These are phyloP conservation scores for Prunus armeniaca DNA, from an alignment of 306 rosid genomes.

Conservation along the genomic window DNA sequence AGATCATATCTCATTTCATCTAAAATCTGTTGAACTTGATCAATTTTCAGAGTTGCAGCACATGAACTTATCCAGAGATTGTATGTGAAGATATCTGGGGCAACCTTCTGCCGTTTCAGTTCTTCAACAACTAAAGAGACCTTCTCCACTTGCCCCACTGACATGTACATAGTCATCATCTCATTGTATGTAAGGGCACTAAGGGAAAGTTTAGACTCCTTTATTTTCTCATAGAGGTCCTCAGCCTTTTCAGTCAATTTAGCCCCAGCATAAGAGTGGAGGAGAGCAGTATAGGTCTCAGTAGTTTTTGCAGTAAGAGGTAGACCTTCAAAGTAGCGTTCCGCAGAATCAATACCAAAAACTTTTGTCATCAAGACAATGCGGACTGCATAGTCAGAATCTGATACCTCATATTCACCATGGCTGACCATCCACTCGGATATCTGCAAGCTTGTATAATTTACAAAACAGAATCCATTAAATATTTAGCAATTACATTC, in stretches of 20 bases:
- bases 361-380: slow-evolving; percentile 87
- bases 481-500: not conserved
- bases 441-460: slow-evolving; percentile 55
- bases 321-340: slow-evolving; percentile 83
- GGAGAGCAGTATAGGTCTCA: slow-evolving; percentile 85
- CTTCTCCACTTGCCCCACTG: slow-evolving; percentile 83
- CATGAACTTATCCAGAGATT: slow-evolving; percentile 89
- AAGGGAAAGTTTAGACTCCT: slow-evolving; percentile 48
- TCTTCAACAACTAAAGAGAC: slow-evolving; percentile 67
- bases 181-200: slow-evolving; percentile 77
- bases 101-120: slow-evolving; percentile 51
- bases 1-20: slow-evolving; percentile 61
- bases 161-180: slow-evolving; percentile 92
- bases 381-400: slow-evolving; percentile 75
- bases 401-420: slow-evolving; percentile 55
- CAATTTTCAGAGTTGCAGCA: slow-evolving; percentile 66
- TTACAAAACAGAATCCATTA: slow-evolving; percentile 9
- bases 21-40: slow-evolving; percentile 59
- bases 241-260: slow-evolving; percentile 82
- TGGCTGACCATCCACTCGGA: slow-evolving; percentile 86
- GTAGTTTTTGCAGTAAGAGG: slow-evolving; percentile 56
- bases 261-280: slow-evolving; percentile 77
- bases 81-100: slow-evolving; percentile 82
- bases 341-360: slow-evolving; percentile 88
- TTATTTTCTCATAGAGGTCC: slow-evolving; percentile 60